Base-by-base conservation (phyloP, 495 filamentous ascomycete species). In the Pyronema domesticum region DNA sequence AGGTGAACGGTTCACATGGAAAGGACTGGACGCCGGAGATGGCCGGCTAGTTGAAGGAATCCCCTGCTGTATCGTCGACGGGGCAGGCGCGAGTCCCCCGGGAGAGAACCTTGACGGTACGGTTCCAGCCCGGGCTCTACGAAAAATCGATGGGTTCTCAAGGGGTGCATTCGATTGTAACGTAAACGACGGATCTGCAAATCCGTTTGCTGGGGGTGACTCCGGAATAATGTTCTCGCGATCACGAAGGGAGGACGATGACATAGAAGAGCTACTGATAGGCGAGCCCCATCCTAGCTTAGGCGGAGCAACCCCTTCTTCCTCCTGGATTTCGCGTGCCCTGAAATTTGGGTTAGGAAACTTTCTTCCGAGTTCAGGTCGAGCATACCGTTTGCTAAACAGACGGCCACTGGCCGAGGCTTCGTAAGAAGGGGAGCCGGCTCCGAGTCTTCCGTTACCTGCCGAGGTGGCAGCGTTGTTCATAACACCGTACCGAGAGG, bases 391-490 rank as follows among this genome's bases (percentile, higher is more conserved):
- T 73, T 95, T 95, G 51, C 89, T 85, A 69, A 83, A 98, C 46
- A 96, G 70, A 61, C 76, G 73, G 58, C 75, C 83, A 36, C 52
- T 15, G 68, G 70, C 79, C 68, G 68, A 65, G 79, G 75, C 62
- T 74, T 96, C 93, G 71, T 95, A 89, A 68, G 89, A 95, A 61
- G 91, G 91, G 75, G 91, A 98, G 69, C 89, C 91, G 75, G 87
- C 81, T 73, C 89, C 89, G 59, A 89, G 78, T 69, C 93, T 81
- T 63, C 81, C 73, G 66, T 72, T 79, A 60, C 80, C 81, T 55
- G 85, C 77, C 67, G 85, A 82, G 61, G 79, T 81, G 57, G 76
- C 73, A 61, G 80, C 70, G 53, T 76, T 72, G 57, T 72, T 80
- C 59, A 85, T 70, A 46, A 76, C 74, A 56, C 76, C 77, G 81